Conservation (phyloP, 2,329 filamentous ascomycete genomes). For the Aureobasidium subglaciale region DNA sequence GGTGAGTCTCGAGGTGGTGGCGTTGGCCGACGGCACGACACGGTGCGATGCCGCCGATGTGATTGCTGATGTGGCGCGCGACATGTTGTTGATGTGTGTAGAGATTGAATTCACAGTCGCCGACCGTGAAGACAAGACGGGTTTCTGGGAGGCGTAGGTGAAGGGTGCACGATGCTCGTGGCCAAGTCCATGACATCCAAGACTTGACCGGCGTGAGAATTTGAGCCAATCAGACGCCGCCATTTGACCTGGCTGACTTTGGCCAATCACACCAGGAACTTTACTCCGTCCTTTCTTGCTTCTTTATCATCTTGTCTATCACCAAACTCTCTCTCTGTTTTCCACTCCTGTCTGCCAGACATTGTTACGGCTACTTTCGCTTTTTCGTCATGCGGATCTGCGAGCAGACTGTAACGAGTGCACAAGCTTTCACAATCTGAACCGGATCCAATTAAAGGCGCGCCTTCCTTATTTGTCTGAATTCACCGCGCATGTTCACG, state of each 20-base stretch:
- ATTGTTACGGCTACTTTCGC: no score
- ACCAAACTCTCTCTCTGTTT: no score
- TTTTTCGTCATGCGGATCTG: no score
- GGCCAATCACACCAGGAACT: background rate
- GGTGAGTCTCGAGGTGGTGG: slow-evolving; percentile 31
- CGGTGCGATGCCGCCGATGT: slow-evolving; percentile 33
- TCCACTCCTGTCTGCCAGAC: no score
- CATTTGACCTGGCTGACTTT: background rate
- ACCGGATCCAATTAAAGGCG: no score
- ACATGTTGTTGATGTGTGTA: slow-evolving; percentile 6
- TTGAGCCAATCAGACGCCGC: background rate
- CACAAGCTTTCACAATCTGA: no score
- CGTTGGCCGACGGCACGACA: slow-evolving; percentile 34
- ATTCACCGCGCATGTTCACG: no score
- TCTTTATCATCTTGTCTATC: background rate
- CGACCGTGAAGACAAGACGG: slow-evolving; percentile 8
- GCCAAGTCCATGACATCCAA: background rate
- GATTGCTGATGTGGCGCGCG: slow-evolving; percentile 24
- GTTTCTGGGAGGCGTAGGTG: slow-evolving; percentile 2
- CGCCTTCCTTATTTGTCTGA: no score
- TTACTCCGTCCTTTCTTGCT: background rate
- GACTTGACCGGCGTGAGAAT: background rate
- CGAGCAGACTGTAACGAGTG: no score
- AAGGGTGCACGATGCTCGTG: background rate
- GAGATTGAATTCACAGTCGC: slow-evolving; percentile 2